phyloP scores from a whole-genome alignment of 2,329 filamentous ascomycete species.

The Calonectria pauciramosa region DNA sequence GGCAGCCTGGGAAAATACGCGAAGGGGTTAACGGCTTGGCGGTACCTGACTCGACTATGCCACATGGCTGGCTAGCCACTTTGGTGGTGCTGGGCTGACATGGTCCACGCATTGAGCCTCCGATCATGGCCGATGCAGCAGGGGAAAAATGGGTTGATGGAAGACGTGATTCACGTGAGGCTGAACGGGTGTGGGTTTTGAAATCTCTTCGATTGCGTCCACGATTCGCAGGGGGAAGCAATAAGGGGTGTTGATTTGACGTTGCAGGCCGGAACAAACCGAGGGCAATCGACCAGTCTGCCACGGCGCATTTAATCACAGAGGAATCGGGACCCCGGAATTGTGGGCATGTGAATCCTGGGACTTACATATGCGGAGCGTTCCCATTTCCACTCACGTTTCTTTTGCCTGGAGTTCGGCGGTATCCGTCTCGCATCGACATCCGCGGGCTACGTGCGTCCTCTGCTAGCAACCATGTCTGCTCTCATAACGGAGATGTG shows the following conservation, averaged over 20 bases:
- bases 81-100: not conserved
- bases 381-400: not conserved
- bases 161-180: constrained; percentile 16
- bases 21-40: not conserved
- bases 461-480: constrained; percentile 34
- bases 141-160: constrained; percentile 9
- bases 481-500: constrained; percentile 54
- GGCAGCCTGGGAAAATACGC: not conserved
- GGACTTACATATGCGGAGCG: constrained; percentile 17
- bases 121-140: constrained; percentile 10
- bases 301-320: not conserved
- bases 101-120: not conserved
- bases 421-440: constrained; percentile 1
- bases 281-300: not conserved
- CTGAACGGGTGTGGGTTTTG: constrained; percentile 7
- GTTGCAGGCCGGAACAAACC: not conserved
- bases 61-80: constrained; percentile 15
- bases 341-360: not conserved
- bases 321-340: not conserved
- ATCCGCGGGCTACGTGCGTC: constrained; percentile 18
- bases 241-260: not conserved
- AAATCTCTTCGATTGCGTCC: not conserved
- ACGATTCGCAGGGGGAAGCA: not conserved
- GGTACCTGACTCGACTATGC: constrained; percentile 8
- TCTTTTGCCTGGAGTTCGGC: constrained; percentile 13